Conservation (phyloP, 257 asterid species). For the Verbascum thapsus region DNA sequence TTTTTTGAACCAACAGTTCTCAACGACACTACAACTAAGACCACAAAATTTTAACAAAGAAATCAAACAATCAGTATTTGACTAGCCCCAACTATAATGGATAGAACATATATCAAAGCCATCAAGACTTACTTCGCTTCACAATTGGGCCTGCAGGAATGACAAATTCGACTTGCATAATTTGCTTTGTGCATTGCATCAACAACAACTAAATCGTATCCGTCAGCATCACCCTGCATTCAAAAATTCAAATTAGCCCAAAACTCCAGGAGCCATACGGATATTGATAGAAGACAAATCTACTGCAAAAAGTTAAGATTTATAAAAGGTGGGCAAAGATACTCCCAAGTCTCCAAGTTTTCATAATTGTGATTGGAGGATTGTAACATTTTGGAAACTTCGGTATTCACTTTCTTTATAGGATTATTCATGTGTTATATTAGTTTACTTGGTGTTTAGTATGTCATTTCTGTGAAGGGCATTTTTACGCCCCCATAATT, state of each 20-base stretch:
- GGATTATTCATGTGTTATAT: neutral
- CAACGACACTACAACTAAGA: neutral
- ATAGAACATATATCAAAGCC: constrained; percentile 17
- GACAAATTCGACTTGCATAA: constrained; percentile 98
- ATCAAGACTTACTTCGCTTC: constrained; percentile 88
- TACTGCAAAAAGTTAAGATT: neutral
- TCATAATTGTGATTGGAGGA: neutral
- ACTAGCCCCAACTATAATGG: neutral
- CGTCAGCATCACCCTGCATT: constrained; percentile 98
- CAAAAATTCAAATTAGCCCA: constrained; percentile 26
- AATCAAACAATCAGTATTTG: neutral
- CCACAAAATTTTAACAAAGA: neutral
- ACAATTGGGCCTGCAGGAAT: constrained; percentile 96
- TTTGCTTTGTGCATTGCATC: constrained; percentile 99
- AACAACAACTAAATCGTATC: constrained; percentile 93
- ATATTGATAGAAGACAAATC: constrained; percentile 3
- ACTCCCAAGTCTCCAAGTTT: constrained; percentile 12
- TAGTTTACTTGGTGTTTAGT: neutral
- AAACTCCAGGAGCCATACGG: constrained; percentile 13
- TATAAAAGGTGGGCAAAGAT: neutral
- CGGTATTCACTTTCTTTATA: neutral
- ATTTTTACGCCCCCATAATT: too few relatives aligned
- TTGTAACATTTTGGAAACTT: constrained; percentile 7
- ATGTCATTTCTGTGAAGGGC: neutral
- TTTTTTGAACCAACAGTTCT: neutral